phyloP scores from a whole-genome alignment of 306 rosid species.

The Amphicarpaea edgeworthii region DNA sequence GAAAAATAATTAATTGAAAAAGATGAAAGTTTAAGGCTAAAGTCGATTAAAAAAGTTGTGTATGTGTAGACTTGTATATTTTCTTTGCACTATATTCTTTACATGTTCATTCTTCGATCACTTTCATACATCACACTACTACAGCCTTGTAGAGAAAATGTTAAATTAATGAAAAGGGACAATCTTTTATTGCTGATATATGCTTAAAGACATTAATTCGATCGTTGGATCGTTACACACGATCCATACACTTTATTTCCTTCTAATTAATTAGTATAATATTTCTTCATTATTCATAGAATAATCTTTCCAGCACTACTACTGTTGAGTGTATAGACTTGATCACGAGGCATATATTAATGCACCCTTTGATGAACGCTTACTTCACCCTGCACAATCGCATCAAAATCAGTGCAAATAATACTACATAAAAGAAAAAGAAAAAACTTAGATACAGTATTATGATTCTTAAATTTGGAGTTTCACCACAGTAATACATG shows the following conservation, averaged over 20 bases:
- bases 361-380: conserved; percentile 6
- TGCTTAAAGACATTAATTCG: not conserved
- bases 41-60: no score
- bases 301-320: conserved; percentile 2
- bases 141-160: not conserved
- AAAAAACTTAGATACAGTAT: no score
- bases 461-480: no score
- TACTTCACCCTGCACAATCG: conserved; percentile 59
- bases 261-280: not conserved
- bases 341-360: not conserved
- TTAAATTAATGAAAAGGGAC: not conserved
- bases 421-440: no score
- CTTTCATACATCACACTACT: not conserved
- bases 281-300: not conserved
- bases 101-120: not conserved
- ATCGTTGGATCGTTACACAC: not conserved
- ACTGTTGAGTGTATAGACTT: not conserved
- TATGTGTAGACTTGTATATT: not conserved
- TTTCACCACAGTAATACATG: no score
- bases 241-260: conserved; percentile 27
- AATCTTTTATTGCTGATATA: conserved; percentile 12
- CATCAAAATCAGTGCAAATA: conserved; percentile 26
- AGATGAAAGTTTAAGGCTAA: no score
- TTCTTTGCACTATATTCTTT: not conserved
- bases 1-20: no score